A percentile compares a stretch with the other conserved stretches of the same genome.
Evolutionary conservation across 441 rosid species (phyloP).

Genomic region (Gossypium trilobum): DNA sequence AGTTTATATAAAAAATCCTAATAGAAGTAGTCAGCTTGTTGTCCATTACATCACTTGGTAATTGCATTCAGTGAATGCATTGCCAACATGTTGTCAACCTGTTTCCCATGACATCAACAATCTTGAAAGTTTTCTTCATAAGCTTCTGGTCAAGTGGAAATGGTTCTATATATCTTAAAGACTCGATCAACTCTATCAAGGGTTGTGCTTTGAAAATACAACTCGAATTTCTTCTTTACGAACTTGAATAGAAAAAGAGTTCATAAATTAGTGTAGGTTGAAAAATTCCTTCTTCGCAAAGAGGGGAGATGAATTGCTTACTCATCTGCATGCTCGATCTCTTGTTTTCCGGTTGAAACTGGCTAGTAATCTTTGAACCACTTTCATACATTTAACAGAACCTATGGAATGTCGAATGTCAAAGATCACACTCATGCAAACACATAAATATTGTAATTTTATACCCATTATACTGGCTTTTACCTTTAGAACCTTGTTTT

Average conservation of each 20-base stretch:
- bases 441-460: not conserved
- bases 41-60: too few species aligned
- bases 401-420: constrained; percentile 29
- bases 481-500: constrained; percentile 83
- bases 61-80: too few species aligned
- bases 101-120: constrained; percentile 45
- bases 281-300: not conserved
- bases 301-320: constrained; percentile 28
- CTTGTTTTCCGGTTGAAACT: constrained; percentile 73
- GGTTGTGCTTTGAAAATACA: constrained; percentile 75
- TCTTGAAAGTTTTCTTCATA: constrained; percentile 94
- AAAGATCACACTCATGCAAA: not conserved
- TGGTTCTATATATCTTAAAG: constrained; percentile 83
- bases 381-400: constrained; percentile 67
- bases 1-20: too few species aligned
- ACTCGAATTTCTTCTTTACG: constrained; percentile 85
- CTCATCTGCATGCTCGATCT: constrained; percentile 92
- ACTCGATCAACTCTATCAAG: constrained; percentile 79
- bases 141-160: constrained; percentile 90
- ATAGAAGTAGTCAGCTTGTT: too few species aligned
- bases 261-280: not conserved
- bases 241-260: constrained; percentile 32
- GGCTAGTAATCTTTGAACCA: constrained; percentile 95
- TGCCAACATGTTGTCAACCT: too few species aligned
- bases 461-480: constrained; percentile 12